Conservation (phyloP, 768 basidiomycete species). For the Leccinum broughii region DNA sequence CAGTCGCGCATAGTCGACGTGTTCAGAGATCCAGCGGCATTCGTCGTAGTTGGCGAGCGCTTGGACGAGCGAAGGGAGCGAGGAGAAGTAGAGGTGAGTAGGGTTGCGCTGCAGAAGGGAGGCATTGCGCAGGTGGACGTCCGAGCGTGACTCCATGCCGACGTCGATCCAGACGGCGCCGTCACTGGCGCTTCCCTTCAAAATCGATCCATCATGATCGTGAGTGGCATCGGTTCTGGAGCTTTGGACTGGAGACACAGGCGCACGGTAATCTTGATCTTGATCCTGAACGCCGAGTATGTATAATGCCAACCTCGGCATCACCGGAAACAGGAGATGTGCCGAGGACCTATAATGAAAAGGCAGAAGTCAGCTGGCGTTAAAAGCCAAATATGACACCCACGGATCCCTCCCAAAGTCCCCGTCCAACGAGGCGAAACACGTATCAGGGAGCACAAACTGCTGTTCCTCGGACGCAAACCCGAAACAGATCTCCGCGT, state of each 20-base stretch:
- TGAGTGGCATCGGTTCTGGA: slow-evolving; percentile 1
- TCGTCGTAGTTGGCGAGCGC: slow-evolving; percentile 59
- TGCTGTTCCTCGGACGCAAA: slow-evolving; percentile 55
- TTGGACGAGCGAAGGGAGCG: slow-evolving; percentile 50
- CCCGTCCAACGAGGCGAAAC: slow-evolving; percentile 55
- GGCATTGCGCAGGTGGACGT: slow-evolving; percentile 62
- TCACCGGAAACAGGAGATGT: slow-evolving; percentile 57
- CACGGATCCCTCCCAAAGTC: slow-evolving; percentile 38
- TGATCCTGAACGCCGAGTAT: slow-evolving; percentile 41
- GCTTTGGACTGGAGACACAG: slow-evolving; percentile 13
- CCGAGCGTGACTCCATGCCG: slow-evolving; percentile 50
- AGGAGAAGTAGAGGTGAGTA: slow-evolving; percentile 49
- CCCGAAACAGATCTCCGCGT: slow-evolving; percentile 55
- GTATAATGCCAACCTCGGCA: slow-evolving; percentile 54
- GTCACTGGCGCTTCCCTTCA: background rate
- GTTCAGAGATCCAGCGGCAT: slow-evolving; percentile 55
- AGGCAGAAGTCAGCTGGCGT: background rate
- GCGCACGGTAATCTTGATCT: slow-evolving; percentile 4
- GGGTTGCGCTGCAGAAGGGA: slow-evolving; percentile 58
- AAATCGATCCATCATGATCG: background rate
- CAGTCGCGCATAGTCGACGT: slow-evolving; percentile 53
- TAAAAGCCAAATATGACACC: slow-evolving; percentile 5
- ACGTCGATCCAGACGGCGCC: slow-evolving; percentile 42
- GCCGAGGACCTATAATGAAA: slow-evolving; percentile 39
- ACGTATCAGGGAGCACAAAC: slow-evolving; percentile 54